Base-by-base conservation (phyloP, 164 flowering plant species). In the Vitis rupestris region DNA sequence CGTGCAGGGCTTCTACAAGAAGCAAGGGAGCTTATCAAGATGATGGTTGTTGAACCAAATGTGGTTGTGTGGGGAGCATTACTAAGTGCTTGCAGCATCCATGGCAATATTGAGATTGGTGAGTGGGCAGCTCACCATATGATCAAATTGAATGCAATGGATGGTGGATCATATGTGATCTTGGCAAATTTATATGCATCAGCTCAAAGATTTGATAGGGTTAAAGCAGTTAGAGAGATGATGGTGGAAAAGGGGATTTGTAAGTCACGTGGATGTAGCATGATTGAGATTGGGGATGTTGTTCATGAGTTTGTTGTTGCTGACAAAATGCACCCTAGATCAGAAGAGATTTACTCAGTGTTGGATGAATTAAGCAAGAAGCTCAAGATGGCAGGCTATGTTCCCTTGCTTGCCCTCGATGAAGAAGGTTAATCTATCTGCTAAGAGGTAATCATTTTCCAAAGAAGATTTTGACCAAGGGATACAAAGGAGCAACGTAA, bases 221-320 rank as follows among this genome's bases (percentile, higher is more conserved):
- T 65, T 50, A 59, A 31, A 44, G 31, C 37, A 55, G 69, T 71
- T 50, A 71, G 69, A 16, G 59, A 65, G 23, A 58, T 59, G 44
- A 71, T 71, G 74, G 51, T 50, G 14, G 37, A 59, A 23, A 71
- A 53, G 51, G 65, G 69, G 2, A 56, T 71, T 16, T 62, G 14
- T 23, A 71, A 65, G 63, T 59, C n/a, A 2, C 74, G 65, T 37
- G 74, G 74, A 29, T 71, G 69, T 31, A 71, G 74, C 65, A 50
- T 64, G 64, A 71, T 71, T 57, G 69, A 71, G 64, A 63, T 71
- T 37, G 74, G 74, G 27, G 64, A 65, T 58, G 52, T 27, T 8
- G 64, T 71, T 60, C 74, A 65, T 51, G 69, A 71, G 65, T 71
- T 71, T 65, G 59, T 65, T 16, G 69, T 59, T 50, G 69, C 68